Base-by-base conservation (phyloP, 768 basidiomycete genomes). In the Leucocoprinus sp. region DNA sequence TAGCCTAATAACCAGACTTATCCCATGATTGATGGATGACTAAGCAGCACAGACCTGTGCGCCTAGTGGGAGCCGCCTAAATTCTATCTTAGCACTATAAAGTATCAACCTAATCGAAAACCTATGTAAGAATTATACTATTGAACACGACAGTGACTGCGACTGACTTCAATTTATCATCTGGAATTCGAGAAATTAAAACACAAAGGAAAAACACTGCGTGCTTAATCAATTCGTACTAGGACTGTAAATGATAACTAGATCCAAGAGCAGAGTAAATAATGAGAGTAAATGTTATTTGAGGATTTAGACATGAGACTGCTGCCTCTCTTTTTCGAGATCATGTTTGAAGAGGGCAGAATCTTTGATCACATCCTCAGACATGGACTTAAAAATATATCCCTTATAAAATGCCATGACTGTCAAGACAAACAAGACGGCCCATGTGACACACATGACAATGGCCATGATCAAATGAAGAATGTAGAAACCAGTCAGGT, bases 301-400 rank as follows among this genome's bases (percentile, higher is more conserved):
- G 27, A 36, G 24, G 26, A 28, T 14, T 36, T 19, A 36, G 21
- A 36, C 39, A n/a, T 15, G 5, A 12, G 39, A n/a, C 3, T 2
- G 29, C 18, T n/a, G 8, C n/a, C 21, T 36, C 18, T 40, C 40
- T 18, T 28, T 24, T 8, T 42, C 39, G 15, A 5, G 21, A 12
- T 41, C 31, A 7, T 36, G 39, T 27, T 28, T 35, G 12, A n/a
- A n/a, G 26, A 44, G 37, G 18, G 49, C 35, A 8, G 52, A 46
- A 47, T 74, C 72, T 36, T 64, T 63, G 37, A 73, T 51, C 22
- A 72, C 69, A 33, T 71, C 71, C 49, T 66, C 66, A 26, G 61
- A 58, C 17, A 63, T 60, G 6, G 68, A 67, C 27, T 61, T 57
- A 55, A 73, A 71, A 8, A 74, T 72, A 42, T 61, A 57, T 24